Evolutionary conservation across 2,329 filamentous ascomycete species (phyloP).

Genomic region (Alternaria conjuncta): DNA sequence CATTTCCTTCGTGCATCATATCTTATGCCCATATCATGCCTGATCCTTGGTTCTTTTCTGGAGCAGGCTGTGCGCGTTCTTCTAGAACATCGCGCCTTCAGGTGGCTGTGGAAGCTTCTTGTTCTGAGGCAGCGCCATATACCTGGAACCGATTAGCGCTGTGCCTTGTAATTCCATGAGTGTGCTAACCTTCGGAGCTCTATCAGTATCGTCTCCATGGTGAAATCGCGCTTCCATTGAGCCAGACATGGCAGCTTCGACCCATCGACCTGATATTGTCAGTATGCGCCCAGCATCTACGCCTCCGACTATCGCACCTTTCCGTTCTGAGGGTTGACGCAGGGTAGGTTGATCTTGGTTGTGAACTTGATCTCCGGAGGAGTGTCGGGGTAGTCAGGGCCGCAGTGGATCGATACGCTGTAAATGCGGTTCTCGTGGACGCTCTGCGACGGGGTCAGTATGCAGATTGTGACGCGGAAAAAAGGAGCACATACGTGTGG

Average conservation of each 20-base stretch:
- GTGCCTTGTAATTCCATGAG: too few relatives aligned
- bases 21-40: neutral
- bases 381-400: conserved; percentile 82
- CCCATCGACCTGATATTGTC: conserved; percentile 72
- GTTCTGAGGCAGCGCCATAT: conserved; percentile 88
- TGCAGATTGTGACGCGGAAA: neutral
- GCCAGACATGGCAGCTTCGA: conserved; percentile 82
- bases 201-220: conserved; percentile 92
- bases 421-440: conserved; percentile 99
- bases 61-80: neutral
- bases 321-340: conserved; percentile 81
- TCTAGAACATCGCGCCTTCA: conserved; percentile 73
- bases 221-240: conserved; percentile 91
- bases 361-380: conserved; percentile 92
- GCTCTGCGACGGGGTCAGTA: conserved; percentile 63
- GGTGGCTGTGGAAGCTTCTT: conserved; percentile 96
- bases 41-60: neutral
- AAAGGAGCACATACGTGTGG: conserved; percentile 74
- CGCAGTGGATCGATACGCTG: conserved; percentile 96
- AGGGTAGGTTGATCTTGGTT: conserved; percentile 95
- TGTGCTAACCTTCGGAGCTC: conserved; percentile 75
- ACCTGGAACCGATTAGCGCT: too few relatives aligned
- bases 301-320: conserved; percentile 56
- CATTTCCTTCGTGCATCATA: conserved; percentile 12
- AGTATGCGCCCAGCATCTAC: neutral